These are phyloP conservation scores for Magnolia sinica DNA, from an alignment of 164 flowering plant species.

Conservation along the genomic window DNA sequence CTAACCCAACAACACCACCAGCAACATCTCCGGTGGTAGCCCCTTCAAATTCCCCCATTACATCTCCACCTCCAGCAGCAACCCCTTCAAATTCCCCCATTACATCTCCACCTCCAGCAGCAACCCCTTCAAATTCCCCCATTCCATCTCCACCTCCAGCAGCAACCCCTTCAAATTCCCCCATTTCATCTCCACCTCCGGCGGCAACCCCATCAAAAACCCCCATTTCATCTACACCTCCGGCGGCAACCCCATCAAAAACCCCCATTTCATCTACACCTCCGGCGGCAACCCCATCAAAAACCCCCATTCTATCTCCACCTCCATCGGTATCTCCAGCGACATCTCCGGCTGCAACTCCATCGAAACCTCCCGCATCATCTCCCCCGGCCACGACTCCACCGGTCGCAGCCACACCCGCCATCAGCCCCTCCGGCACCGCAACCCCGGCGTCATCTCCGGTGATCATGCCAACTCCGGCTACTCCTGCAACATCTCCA, in stretches of 20 bases:
- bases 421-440: constrained; percentile 8
- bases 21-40: background rate
- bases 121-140: background rate
- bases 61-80: background rate
- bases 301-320: constrained; percentile 12
- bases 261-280: constrained; percentile 12
- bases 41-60: constrained; percentile 1
- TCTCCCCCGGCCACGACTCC: constrained; percentile 10
- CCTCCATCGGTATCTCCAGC: constrained; percentile 14
- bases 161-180: background rate
- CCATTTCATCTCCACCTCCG: background rate
- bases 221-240: background rate
- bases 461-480: background rate
- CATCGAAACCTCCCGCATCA: constrained; percentile 14
- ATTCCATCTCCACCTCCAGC: background rate
- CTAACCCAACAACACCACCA: no score
- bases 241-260: background rate
- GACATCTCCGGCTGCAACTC: constrained; percentile 8
- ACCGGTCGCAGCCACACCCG: background rate
- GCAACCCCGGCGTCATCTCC: constrained; percentile 11
- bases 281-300: constrained; percentile 9
- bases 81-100: constrained; percentile 1
- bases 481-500: constrained; percentile 21
- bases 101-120: background rate
- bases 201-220: background rate